Evolutionary conservation across 1,139 yeast genomes (phyloP), one percentile per base, ranked within the genome.

Genomic region (Geotrichum citri-aurantii): DNA sequence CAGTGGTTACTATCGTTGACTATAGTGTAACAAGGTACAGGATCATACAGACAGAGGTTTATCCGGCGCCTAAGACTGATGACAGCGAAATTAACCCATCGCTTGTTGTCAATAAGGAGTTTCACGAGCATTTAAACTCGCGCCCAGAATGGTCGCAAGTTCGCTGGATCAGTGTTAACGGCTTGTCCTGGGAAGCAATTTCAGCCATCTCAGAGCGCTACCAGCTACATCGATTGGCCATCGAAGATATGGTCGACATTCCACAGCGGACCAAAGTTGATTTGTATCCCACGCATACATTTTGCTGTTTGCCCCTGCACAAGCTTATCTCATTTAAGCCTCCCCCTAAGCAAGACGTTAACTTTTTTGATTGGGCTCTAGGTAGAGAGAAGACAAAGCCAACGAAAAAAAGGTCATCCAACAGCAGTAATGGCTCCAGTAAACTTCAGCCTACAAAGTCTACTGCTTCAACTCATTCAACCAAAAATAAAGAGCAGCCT

Each of bases 191-290:
- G 81, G 83, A 80, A 58, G 81, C 83, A 11, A 76, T 80, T 8
- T 73, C 78, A 8, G 68, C 76, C 0, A 71, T 80, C 46, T 76
- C 79, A 1, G 64, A 69, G 50, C 67, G 69, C 55, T 79, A 75
- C 64, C 68, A 73, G 21, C 66, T 80, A 29, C 84, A 80, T 65
- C 75, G 80, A 26, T 68, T 80, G 55, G 80, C 84, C 0, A 72
- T 81, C 54, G 85, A 81, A 65, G 85, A 81, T 65, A 77, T 81
- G 81, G 77, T 81, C 52, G 85, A 81, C 67, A 76, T 81, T 37
- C 84, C 85, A 2, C 83, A 80, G 58, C 71, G 85, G 26, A 80
- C 85, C 1, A 81, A 81, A 62, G 76, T 77, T 48, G 85, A 81
- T 64, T 70, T 77, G 42, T 81, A 79, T 61, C 76, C 79, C 1